Conservation (phyloP, 345 rosid species). For the Lepidium aucheri region DNA sequence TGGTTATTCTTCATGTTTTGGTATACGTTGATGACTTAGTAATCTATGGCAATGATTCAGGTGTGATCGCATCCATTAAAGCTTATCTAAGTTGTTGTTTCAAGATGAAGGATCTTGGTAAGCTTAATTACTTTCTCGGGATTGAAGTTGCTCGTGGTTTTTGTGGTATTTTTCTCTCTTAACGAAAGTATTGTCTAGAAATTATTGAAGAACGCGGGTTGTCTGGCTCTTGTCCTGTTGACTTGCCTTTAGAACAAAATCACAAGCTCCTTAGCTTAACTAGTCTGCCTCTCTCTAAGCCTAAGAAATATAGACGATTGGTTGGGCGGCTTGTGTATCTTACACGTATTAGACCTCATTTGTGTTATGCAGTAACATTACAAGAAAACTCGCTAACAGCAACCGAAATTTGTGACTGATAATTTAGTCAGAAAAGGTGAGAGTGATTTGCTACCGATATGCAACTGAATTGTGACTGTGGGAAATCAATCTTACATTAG, state of each 20-base stretch:
- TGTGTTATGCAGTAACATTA: too few species aligned
- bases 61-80: background rate
- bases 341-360: too few species aligned
- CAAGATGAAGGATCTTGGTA: background rate
- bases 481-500: too few species aligned
- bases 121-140: background rate
- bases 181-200: too few species aligned
- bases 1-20: background rate
- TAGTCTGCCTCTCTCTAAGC: too few species aligned
- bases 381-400: too few species aligned
- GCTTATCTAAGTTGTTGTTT: background rate
- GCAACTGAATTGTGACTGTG: too few species aligned
- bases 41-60: background rate
- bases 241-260: background rate
- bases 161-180: background rate
- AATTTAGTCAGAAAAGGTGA: too few species aligned
- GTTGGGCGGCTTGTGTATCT: too few species aligned
- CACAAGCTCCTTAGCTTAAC: background rate
- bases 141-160: background rate
- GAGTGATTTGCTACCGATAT: too few species aligned
- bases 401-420: too few species aligned
- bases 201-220: background rate
- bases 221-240: background rate
- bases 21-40: background rate
- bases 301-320: too few species aligned